Percentiles rank a stretch among this genome's conserved stretches.
Conservation (phyloP, 2,329 filamentous ascomycete genomes). For the Botryotinia globosa region DNA sequence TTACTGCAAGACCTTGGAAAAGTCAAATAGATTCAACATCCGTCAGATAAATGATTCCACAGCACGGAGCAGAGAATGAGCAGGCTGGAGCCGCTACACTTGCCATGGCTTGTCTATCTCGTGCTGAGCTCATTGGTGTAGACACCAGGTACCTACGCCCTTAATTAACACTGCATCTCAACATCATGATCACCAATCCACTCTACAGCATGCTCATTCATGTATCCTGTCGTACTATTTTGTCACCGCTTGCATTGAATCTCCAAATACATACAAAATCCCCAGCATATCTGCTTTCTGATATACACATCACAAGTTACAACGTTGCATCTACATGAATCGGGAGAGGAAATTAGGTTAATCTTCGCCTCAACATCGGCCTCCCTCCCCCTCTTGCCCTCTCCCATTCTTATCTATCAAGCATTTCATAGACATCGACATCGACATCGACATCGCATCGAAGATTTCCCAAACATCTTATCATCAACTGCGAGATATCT, state of each 20-base stretch:
- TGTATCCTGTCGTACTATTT: not conserved
- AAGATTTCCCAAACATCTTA: not conserved
- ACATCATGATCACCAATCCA: not conserved
- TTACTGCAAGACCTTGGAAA: not conserved
- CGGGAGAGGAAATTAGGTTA: conserved; percentile 4
- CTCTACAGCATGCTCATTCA: not conserved
- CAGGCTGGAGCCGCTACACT: not conserved
- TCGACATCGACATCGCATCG: not conserved
- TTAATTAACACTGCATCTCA: not conserved
- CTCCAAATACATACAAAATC: not conserved
- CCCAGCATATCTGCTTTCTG: not conserved
- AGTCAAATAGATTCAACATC: not conserved
- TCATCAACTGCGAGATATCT: not conserved
- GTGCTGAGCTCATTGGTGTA: not conserved
- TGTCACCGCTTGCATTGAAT: not conserved
- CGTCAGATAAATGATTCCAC: not conserved
- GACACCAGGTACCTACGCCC: not conserved
- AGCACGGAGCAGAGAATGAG: not conserved
- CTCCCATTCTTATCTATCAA: not conserved
- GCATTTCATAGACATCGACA: not conserved
- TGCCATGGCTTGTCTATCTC: not conserved
- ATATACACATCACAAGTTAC: not conserved
- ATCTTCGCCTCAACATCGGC: conserved; percentile 2
- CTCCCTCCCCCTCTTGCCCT: not conserved
- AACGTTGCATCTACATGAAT: not conserved